A percentile compares a stretch with the other conserved stretches of the same genome.
Evolutionary conservation across 2,329 filamentous ascomycete species (phyloP).

Genomic region (Arthrobotrys sinensis): DNA sequence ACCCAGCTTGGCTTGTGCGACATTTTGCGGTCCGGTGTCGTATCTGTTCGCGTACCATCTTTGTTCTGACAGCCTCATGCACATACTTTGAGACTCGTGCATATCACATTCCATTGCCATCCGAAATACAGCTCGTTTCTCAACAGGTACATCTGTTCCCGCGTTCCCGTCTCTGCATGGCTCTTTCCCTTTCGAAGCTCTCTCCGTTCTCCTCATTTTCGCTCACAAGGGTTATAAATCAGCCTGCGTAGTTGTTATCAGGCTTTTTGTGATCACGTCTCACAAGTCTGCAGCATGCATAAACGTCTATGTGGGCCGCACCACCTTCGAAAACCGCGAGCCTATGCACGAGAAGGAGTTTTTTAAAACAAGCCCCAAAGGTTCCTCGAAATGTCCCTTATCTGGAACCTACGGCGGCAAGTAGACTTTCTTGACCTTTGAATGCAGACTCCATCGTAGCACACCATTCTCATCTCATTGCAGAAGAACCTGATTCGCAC

Average conservation of each 20-base stretch:
- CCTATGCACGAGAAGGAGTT: slow-evolving; percentile 19
- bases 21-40: slow-evolving; percentile 25
- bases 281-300: slow-evolving; percentile 24
- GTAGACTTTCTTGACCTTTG: slow-evolving; percentile 8
- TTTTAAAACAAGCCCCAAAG: slow-evolving; percentile 10
- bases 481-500: slow-evolving; percentile 27
- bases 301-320: slow-evolving; percentile 22
- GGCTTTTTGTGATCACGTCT: slow-evolving; percentile 46
- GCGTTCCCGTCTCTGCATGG: slow-evolving; percentile 29
- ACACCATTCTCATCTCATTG: slow-evolving; percentile 56
- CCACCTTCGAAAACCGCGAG: slow-evolving; percentile 17
- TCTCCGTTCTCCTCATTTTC: slow-evolving; percentile 20
- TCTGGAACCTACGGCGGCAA: slow-evolving; percentile 18
- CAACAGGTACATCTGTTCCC: neutral
- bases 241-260: slow-evolving; percentile 30
- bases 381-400: slow-evolving; percentile 32
- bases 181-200: slow-evolving; percentile 7
- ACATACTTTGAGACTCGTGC: slow-evolving; percentile 34
- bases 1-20: slow-evolving; percentile 26
- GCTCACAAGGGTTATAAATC: slow-evolving; percentile 28
- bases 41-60: slow-evolving; percentile 50
- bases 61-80: slow-evolving; percentile 44
- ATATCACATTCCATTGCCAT: slow-evolving; percentile 20
- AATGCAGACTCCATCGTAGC: slow-evolving; percentile 24
- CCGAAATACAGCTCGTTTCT: slow-evolving; percentile 16